A percentile compares a stretch with the other conserved stretches of the same genome.
Evolutionary conservation across 2,329 filamentous ascomycete species (phyloP).

Genomic region (Diaporthe citrichinensis): DNA sequence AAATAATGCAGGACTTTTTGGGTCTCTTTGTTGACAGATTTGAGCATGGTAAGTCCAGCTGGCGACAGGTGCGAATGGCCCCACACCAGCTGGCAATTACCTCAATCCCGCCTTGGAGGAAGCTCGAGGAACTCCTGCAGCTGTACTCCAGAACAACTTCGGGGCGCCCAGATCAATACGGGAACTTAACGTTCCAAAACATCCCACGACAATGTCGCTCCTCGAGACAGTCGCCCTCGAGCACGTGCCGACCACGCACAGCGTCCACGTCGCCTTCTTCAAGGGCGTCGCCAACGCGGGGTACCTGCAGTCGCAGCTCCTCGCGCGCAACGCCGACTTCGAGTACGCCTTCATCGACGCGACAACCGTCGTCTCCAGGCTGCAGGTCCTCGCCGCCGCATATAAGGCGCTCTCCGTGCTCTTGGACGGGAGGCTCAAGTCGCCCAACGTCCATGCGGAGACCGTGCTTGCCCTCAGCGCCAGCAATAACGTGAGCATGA

Average conservation of each 20-base stretch:
- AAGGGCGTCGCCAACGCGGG: slow-evolving; percentile 81
- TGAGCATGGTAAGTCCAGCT: neutral
- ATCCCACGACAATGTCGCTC: slow-evolving; percentile 56
- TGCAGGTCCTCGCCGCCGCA: slow-evolving; percentile 81
- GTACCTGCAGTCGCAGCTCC: slow-evolving; percentile 85
- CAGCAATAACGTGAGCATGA: slow-evolving; percentile 79
- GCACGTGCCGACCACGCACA: slow-evolving; percentile 78
- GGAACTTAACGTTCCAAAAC: neutral
- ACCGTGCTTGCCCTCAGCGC: slow-evolving; percentile 85
- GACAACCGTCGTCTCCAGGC: slow-evolving; percentile 79
- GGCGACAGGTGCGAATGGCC: neutral
- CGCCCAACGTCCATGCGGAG: slow-evolving; percentile 90
- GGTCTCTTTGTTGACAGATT: neutral
- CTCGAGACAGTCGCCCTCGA: slow-evolving; percentile 81
- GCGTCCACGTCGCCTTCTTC: slow-evolving; percentile 83
- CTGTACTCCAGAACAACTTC: neutral
- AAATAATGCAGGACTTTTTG: neutral
- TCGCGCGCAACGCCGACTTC: slow-evolving; percentile 86
- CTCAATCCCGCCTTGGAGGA: no score
- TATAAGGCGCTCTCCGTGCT: slow-evolving; percentile 82
- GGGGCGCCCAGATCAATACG: neutral
- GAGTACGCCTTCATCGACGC: slow-evolving; percentile 97
- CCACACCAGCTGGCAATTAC: slow-evolving; percentile 12
- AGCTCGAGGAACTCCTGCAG: neutral
- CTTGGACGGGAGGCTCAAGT: slow-evolving; percentile 74